phyloP scores from a whole-genome alignment of 352 stramenopile genomes.

The Phytopythium oedochilum region DNA sequence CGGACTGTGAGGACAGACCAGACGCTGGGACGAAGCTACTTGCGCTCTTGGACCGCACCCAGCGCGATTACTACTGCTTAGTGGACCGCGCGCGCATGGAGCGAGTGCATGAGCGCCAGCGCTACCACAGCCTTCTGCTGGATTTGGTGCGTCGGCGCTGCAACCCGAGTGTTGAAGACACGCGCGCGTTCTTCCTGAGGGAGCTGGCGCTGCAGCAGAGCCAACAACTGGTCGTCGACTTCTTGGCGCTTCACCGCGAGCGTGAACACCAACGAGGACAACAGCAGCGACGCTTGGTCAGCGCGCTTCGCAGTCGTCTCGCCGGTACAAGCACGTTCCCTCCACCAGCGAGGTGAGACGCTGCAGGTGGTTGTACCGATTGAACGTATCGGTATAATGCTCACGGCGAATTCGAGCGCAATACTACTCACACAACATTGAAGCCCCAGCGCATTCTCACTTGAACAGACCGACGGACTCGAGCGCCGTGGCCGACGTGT shows the following conservation, averaged over 20 bases:
- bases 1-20: conserved; percentile 7
- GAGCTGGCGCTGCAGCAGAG: conserved; percentile 26
- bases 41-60: conserved; percentile 21
- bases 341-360: not conserved
- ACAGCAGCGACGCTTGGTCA: conserved; percentile 22
- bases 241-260: conserved; percentile 29
- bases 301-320: conserved; percentile 7
- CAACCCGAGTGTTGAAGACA: conserved; percentile 4
- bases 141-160: conserved; percentile 25
- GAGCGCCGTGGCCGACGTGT: conserved; percentile 18
- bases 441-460: not conserved
- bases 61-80: conserved; percentile 25
- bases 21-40: conserved; percentile 11
- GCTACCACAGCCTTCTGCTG: conserved; percentile 29
- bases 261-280: conserved; percentile 30
- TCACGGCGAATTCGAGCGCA: too few relatives aligned
- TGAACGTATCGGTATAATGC: too few relatives aligned
- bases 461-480: conserved; percentile 24
- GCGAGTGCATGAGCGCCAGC: conserved; percentile 24
- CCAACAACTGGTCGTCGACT: conserved; percentile 32
- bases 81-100: conserved; percentile 26
- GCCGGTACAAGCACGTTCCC: not conserved
- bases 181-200: conserved; percentile 20
- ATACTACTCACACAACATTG: not conserved
- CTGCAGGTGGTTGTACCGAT: too few relatives aligned